Percentiles rank a stretch among this genome's conserved stretches.
These are phyloP conservation scores for Raffaelea arxii DNA, from an alignment of 2,329 filamentous ascomycete species.

Conservation along the genomic window DNA sequence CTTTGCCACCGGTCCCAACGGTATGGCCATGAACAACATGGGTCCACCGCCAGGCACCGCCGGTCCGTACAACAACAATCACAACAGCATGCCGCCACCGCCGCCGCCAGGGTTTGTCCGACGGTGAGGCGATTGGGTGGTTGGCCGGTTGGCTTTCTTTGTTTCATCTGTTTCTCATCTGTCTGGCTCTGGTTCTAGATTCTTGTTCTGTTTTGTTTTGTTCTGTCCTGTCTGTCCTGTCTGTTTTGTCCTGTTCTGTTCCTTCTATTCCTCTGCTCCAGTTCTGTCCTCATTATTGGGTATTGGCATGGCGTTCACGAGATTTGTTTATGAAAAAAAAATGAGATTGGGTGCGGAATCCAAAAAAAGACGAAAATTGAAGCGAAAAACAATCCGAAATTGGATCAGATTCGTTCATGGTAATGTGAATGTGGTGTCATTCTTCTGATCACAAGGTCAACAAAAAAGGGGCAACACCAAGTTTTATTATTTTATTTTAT, in stretches of 20 bases:
- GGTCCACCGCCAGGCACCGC: constrained; percentile 16
- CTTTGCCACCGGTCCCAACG: constrained; percentile 26
- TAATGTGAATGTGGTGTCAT: too few relatives aligned
- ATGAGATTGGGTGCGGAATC: too few relatives aligned
- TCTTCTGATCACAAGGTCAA: too few relatives aligned
- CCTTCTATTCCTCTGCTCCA: too few relatives aligned
- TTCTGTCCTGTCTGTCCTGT: background rate
- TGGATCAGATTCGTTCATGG: too few relatives aligned
- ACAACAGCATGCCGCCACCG: constrained; percentile 11
- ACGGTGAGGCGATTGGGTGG: constrained; percentile 11
- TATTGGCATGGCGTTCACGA: too few relatives aligned
- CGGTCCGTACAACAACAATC: constrained; percentile 4
- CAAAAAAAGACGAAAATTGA: too few relatives aligned
- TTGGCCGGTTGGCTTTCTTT: background rate
- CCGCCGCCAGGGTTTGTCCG: constrained; percentile 18
- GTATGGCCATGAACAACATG: constrained; percentile 19
- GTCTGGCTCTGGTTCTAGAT: background rate
- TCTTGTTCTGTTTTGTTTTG: background rate
- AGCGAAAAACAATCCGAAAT: too few relatives aligned
- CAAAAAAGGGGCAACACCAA: too few relatives aligned
- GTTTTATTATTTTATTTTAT: too few relatives aligned
- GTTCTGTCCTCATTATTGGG: too few relatives aligned
- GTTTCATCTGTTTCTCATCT: background rate
- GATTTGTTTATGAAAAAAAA: too few relatives aligned
- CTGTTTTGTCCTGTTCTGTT: background rate